Evolutionary conservation across 2,329 filamentous ascomycete genomes (phyloP), one percentile per base, ranked within the genome.

Genomic region (Raffaelea arxii): DNA sequence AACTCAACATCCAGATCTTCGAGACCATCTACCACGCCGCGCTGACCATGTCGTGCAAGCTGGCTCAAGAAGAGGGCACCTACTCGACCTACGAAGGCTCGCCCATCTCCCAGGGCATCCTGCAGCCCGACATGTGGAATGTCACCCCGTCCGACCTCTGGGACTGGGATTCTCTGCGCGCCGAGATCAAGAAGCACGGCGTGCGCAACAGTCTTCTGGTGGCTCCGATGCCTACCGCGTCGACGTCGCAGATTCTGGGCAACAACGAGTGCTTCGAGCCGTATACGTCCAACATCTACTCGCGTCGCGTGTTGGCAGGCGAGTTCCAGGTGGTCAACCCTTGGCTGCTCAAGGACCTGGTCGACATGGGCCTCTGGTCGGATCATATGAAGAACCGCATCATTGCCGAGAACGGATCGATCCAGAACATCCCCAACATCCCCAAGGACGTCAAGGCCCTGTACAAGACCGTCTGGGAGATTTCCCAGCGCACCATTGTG

Each of bases 301-400:
- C 91, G 58, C 91, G 92, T 54, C 91, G 92, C 76, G 92, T 98
- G 47, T 76, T 98, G 58, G 92, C 92, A 56, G 92, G 92, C 58
- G 92, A 98, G 67, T 98, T 98, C 81, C 92, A 98, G 71, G 88
- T 98, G 46, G 92, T 98, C 65, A 98, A 98, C 74, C 92, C 92
- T 44, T 98, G 92, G 92, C 71, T 98, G 53, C 80, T 98, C 51
- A 96, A 95, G 76, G 92, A 98, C 60, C 81, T 98, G 25, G 92
- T 98, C 56, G 92, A 98, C 62, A 86, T 96, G 72, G 92, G 92
- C 51, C 77, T 98, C 39, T 98, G 92, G 92, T 96, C 91, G 41
- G 91, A 98, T 69, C 88, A 89, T 72, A 98, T 98, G 92, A 98
- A 98, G 83, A 98, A 98, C 76, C 89, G 92, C 59, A 98, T 98